Percentiles rank a stretch among this genome's conserved stretches.
These are phyloP conservation scores for Cercospora nicotianae DNA, from an alignment of 2,329 filamentous ascomycete genomes.

Conservation along the genomic window DNA sequence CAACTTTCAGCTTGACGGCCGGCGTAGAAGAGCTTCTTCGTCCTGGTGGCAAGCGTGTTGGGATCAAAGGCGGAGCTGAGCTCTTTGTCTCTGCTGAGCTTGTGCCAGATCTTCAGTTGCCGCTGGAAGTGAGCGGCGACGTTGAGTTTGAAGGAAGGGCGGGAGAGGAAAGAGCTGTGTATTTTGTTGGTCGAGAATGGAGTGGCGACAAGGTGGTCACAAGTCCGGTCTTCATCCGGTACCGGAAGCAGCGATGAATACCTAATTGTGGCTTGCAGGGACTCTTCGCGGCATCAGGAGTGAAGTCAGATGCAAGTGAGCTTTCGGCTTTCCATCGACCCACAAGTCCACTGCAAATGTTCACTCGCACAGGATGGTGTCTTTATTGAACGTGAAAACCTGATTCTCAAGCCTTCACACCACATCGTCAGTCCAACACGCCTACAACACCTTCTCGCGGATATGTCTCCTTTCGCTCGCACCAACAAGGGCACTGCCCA, in stretches of 20 bases:
- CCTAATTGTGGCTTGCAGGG: too few relatives aligned
- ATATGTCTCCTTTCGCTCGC: too few relatives aligned
- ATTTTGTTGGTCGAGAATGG: not conserved
- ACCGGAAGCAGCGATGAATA: not conserved
- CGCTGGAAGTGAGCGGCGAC: not conserved
- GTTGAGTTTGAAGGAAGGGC: not conserved
- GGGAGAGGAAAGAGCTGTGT: not conserved
- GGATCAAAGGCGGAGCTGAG: not conserved
- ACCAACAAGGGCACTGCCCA: too few relatives aligned
- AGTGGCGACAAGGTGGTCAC: not conserved
- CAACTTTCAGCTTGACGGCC: not conserved
- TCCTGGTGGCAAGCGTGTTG: not conserved
- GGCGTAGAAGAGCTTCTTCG: not conserved
- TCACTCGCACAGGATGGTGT: too few relatives aligned
- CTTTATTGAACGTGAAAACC: too few relatives aligned
- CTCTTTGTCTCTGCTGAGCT: conserved; percentile 2
- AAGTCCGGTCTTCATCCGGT: not conserved
- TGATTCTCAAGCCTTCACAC: too few relatives aligned
- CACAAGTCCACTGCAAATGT: too few relatives aligned
- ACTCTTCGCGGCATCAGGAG: too few relatives aligned
- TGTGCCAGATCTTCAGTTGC: not conserved
- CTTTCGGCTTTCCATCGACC: too few relatives aligned
- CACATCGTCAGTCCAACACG: too few relatives aligned
- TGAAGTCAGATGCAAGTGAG: too few relatives aligned
- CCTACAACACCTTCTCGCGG: too few relatives aligned